Evolutionary conservation across 2,329 filamentous ascomycete species (phyloP), one percentile per base, ranked within the genome.

Genomic region (Xylaria sp.): DNA sequence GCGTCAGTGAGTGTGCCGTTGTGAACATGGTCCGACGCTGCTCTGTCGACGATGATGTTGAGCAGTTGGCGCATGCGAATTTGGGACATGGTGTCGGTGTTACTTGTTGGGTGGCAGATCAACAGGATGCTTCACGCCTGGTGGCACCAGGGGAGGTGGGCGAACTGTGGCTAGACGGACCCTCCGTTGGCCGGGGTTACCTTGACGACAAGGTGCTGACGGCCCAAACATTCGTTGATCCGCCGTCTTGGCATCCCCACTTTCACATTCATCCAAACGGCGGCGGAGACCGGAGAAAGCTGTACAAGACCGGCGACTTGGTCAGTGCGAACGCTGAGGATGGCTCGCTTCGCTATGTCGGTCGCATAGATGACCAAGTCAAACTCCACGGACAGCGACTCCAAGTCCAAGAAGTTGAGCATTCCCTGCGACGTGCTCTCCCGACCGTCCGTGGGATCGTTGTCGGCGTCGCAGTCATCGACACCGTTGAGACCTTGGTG

Each of bases 201-300:
- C 73, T 84, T 4, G 77, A 81, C 23, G 78, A 81, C 28, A 75
- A 76, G 0, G 74, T 76, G 15, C 79, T 78, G 60, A 84, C 81
- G 0, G 62, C 74, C 1, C 73, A 74, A 12, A 66, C 75, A 1
- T 84, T 84, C 68, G 74, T 83, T 25, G 60, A 73, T 87, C 88
- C 23, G 86, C 63, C 68, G 3, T 2, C 1, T 6, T 72, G 68
- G 68, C 18, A 58, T 20, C n/a, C 4, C 12, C 28, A 20, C n/a
- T 37, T 32, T 52, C 91, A 77, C 83, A 88, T 80, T 87, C 86
- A 88, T 80, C 87, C 86, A 23, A 79, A 87, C 39, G 20, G n/a
- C 39, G 1, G 25, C 51, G 4, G 32, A 41, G 28, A 25, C 10
- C 12, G 18, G 65, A 28, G 5, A 37, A 61, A 61, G 74, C 91